These are phyloP conservation scores for Cryomyces antarcticus DNA, from an alignment of 495 filamentous ascomycete genomes.

Conservation along the genomic window DNA sequence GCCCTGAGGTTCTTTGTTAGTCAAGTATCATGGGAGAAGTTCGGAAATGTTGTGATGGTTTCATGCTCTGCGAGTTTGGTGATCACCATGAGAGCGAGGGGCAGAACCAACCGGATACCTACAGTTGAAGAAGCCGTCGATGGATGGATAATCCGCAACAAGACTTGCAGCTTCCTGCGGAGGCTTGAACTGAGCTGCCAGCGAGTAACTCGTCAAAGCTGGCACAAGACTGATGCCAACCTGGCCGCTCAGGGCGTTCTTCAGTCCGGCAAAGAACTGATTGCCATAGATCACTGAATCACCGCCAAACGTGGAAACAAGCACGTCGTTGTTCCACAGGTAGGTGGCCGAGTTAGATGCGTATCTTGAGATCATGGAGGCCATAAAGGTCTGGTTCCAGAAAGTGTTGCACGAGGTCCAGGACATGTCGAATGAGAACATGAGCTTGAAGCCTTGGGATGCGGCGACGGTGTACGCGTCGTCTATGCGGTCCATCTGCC, in stretches of 20 bases:
- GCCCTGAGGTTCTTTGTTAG: not conserved
- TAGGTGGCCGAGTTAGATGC: slow-evolving; percentile 5
- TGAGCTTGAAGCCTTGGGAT: slow-evolving; percentile 2
- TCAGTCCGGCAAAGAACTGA: slow-evolving; percentile 8
- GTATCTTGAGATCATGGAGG: slow-evolving; percentile 5
- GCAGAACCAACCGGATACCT: not conserved
- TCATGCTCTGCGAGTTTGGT: no score
- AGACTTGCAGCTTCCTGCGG: not conserved
- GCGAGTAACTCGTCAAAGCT: slow-evolving; percentile 4
- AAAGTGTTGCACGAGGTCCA: slow-evolving; percentile 1
- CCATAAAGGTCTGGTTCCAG: slow-evolving; percentile 11
- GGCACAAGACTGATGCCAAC: slow-evolving; percentile 8
- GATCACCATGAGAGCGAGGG: not conserved
- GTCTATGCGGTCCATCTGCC: slow-evolving; percentile 1
- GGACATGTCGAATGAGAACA: slow-evolving; percentile 2
- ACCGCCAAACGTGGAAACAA: slow-evolving; percentile 12
- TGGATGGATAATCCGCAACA: slow-evolving; percentile 3
- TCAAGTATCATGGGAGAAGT: no score
- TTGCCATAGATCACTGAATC: slow-evolving; percentile 10
- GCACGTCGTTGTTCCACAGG: slow-evolving; percentile 10
- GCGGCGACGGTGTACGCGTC: slow-evolving; percentile 2
- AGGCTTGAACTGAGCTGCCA: slow-evolving; percentile 3
- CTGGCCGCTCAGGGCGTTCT: not conserved
- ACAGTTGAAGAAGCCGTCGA: slow-evolving; percentile 12
- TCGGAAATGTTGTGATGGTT: no score